Base-by-base conservation (phyloP, 345 rosid genomes). In the Linum lewisii region DNA sequence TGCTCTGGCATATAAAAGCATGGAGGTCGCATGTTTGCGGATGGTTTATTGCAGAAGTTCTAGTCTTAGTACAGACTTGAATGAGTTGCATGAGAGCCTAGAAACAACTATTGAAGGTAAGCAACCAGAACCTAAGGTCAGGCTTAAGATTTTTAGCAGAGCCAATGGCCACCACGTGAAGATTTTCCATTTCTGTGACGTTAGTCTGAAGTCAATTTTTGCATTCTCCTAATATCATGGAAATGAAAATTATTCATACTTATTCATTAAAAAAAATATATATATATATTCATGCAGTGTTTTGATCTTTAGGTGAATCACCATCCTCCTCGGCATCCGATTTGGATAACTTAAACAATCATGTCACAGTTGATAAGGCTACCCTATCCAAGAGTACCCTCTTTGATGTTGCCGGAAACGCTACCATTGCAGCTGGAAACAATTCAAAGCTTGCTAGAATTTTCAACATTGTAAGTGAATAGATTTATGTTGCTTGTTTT, bases 311-410 rank as follows among this genome's bases (percentile, higher is more conserved):
- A 87, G 96, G 96, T 72, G 96, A 87, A 69, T 91, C 96, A 47
- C 96, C 98, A 25, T 87, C 95, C 42, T 91, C 96, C 58, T 85
- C 92, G 20, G 80, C 85, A 67, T 91, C 96, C 7, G 98, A 91
- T 71, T 73, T 84, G 24, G 98, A 91, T 71, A 82, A 78, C 76
- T 72, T 82, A 65, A 81, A 75, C 64, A 80, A 81, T 71, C 86
- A 81, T 70, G 76, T 69, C 58, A 57, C 73, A 51, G 62, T 49
- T 4, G 89, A 85, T 59, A 87, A 70, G 78, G 67, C 77, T 59
- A 65, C 76, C 60, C 63, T 71, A 62, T 62, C 83, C 24, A 82
- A 76, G 68, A 73, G 84, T 57, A 61, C 66, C 54, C 65, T 73
- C 60, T 38, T 82, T 64, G 79, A 73, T 73, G 71, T 66, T 68